Base-by-base conservation (phyloP, 192 early-diverging fungal species). In the Mortierella antarctica region DNA sequence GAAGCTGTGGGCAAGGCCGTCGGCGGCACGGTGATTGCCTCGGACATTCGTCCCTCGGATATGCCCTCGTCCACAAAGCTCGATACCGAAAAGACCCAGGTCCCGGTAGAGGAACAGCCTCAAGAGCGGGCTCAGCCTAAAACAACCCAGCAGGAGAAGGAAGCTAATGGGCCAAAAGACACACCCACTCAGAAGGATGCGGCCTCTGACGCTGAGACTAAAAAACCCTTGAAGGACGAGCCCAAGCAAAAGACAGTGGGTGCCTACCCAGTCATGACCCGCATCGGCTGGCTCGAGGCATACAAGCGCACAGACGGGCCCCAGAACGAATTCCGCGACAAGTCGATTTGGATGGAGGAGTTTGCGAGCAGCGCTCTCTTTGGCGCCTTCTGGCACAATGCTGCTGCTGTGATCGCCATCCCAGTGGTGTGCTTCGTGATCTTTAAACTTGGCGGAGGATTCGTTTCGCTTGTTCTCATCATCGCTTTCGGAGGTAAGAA, bases 311-410 rank as follows among this genome's bases (percentile, higher is more conserved):
- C 59, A 6, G 76, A 79, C 54, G 69, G 76, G 6, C 69, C 76
- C 39, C 18, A 21, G 20, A 71, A 79, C 64, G 76, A 79, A 18
- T 79, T 71, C 64, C 76, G 76, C 20, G 76, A 79, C 51, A 79
- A 79, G 44, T 71, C 76, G 1, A 79, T 79, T 46, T 79, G 76
- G 76, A 65, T 79, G 69, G 76, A 79, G 5, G 76, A 79, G 23
- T 79, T 79, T 71, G 69, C 76, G 14, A 79, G 76, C 53, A 79
- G 76, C 45, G 76, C 69, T 7, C 69, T 79, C 13, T 71, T 67
- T 71, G 76, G 76, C 11, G 69, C 76, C 13, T 79, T 79, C 58
- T 79, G 76, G 76, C 76, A 79, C 44, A 79, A 79, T 47, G 76
- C 76, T 40, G 68, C 63, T 0, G 76, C 69, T 4, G 15, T 79